Percentiles rank a stretch among this genome's conserved stretches.
Conservation (phyloP, 495 filamentous ascomycete genomes). For the Pyrenopolyporus hunteri region DNA sequence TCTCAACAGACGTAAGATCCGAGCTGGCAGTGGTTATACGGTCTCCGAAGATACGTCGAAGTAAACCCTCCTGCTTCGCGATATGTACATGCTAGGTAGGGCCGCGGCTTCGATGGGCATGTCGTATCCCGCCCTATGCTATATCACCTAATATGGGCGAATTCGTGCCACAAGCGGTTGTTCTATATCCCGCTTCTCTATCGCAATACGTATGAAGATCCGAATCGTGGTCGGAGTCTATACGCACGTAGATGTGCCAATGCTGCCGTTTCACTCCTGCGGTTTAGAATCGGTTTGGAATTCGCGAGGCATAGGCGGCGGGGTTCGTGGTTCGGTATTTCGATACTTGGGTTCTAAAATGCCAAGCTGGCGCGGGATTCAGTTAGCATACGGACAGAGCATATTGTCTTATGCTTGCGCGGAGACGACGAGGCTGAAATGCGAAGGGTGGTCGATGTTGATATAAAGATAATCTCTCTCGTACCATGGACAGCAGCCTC, state of each 20-base stretch:
- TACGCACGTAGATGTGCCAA: neutral
- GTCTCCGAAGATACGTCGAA: constrained; percentile 11
- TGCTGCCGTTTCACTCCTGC: constrained; percentile 9
- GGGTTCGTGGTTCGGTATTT: constrained; percentile 36
- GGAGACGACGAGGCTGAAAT: no score
- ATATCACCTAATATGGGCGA: no score
- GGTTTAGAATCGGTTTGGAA: constrained; percentile 7
- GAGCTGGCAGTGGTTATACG: neutral
- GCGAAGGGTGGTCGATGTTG: neutral
- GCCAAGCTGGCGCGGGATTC: constrained; percentile 28
- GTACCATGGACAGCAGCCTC: constrained; percentile 85
- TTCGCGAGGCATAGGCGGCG: constrained; percentile 33
- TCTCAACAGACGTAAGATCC: neutral
- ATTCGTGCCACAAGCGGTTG: no score
- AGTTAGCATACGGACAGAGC: neutral
- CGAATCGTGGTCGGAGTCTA: neutral
- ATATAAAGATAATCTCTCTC: constrained; percentile 34
- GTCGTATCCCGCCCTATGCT: neutral
- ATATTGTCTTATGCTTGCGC: neutral
- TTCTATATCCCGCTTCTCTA: neutral
- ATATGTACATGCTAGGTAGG: constrained; percentile 20
- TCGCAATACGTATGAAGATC: neutral
- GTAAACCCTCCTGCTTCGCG: neutral
- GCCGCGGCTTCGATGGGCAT: neutral
- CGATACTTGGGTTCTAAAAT: constrained; percentile 42